These are phyloP conservation scores for Solanum stenotomum DNA, from an alignment of 257 asterid genomes.

Conservation along the genomic window DNA sequence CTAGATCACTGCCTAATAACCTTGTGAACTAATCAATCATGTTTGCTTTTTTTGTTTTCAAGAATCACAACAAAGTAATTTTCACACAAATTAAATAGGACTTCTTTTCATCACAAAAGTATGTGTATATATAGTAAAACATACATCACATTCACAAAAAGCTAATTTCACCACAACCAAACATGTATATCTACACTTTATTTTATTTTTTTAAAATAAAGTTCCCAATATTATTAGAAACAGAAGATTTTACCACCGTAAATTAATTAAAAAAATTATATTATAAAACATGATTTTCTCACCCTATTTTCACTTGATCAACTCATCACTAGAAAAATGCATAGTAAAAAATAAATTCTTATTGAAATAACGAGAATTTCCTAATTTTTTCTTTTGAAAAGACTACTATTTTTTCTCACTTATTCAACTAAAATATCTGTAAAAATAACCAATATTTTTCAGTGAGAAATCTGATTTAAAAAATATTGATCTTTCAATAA, in stretches of 20 bases:
- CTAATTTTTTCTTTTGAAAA: neutral
- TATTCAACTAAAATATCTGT: neutral
- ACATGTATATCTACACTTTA: neutral
- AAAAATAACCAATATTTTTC: neutral
- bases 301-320: neutral
- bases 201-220: too few relatives aligned
- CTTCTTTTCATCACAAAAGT: neutral
- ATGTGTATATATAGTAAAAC: neutral
- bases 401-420: neutral
- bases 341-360: neutral
- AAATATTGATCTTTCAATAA: too few relatives aligned
- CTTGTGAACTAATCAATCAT: neutral
- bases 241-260: neutral
- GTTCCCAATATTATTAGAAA: neutral
- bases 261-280: too few relatives aligned
- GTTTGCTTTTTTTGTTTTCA: neutral
- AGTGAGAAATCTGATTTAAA: too few relatives aligned
- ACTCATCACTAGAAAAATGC: neutral
- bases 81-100: neutral
- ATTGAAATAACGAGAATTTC: neutral
- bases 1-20: neutral
- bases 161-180: neutral
- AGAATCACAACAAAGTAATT: neutral
- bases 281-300: neutral
- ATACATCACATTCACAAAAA: neutral